Evolutionary conservation across 371 early-diverging fungal genomes (phyloP).

Genomic region (Dinochytrium kinnereticum): DNA sequence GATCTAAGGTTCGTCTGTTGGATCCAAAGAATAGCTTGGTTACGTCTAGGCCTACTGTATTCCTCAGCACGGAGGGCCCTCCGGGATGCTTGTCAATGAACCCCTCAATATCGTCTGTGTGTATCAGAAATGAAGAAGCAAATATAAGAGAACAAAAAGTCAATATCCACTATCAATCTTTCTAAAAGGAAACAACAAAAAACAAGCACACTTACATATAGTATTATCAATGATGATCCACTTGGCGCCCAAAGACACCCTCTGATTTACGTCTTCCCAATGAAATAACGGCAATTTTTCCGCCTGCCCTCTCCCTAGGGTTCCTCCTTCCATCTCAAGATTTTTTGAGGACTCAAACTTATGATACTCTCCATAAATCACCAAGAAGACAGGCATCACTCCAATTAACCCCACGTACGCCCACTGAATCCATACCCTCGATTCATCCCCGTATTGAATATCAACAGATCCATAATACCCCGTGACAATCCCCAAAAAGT

Average conservation of each 20-base stretch:
- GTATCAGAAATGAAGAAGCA: background rate
- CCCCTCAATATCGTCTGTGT: constrained; percentile 41
- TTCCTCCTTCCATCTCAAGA: background rate
- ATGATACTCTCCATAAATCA: constrained; percentile 28
- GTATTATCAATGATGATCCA: constrained; percentile 46
- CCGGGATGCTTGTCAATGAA: constrained; percentile 46
- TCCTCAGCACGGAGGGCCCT: constrained; percentile 29
- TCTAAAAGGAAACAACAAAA: too few relatives aligned
- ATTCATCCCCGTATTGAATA: constrained; percentile 18
- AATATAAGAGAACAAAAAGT: background rate
- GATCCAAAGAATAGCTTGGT: constrained; percentile 30
- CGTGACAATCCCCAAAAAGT: constrained; percentile 40
- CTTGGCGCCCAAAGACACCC: constrained; percentile 41
- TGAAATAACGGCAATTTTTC: constrained; percentile 31
- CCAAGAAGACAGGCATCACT: constrained; percentile 16
- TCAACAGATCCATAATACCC: constrained; percentile 40
- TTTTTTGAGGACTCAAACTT: too few relatives aligned
- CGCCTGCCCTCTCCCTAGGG: background rate
- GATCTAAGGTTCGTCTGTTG: background rate
- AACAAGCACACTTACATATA: constrained; percentile 46
- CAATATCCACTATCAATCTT: background rate
- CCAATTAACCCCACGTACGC: constrained; percentile 17
- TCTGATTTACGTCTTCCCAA: constrained; percentile 46
- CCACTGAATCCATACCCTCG: background rate
- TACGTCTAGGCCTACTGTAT: constrained; percentile 45